These are phyloP conservation scores for Sugiyamaella valdiviana DNA, from an alignment of 805 yeast genomes.

Conservation along the genomic window DNA sequence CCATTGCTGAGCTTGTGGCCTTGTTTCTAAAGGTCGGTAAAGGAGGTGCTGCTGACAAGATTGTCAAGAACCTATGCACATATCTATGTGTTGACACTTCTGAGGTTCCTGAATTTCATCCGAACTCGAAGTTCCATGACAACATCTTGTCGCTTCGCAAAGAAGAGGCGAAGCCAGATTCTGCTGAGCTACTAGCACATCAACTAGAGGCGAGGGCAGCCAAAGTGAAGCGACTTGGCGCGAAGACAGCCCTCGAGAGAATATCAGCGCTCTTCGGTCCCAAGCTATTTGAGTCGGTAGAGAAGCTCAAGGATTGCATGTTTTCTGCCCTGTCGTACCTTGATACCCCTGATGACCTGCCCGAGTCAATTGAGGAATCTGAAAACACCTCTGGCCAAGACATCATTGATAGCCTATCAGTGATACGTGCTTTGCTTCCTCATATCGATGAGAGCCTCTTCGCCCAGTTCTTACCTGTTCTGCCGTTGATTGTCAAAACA, in stretches of 20 bases:
- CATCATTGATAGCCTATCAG: conserved; percentile 80
- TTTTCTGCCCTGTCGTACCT: conserved; percentile 54
- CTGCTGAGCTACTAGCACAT: conserved; percentile 53
- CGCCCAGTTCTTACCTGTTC: conserved; percentile 42
- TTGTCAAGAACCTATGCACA: conserved; percentile 84
- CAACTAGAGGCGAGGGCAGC: conserved; percentile 68
- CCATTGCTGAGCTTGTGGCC: conserved; percentile 60
- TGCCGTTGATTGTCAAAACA: conserved; percentile 47
- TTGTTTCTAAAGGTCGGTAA: conserved; percentile 54
- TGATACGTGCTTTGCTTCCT: conserved; percentile 67
- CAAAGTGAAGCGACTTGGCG: conserved; percentile 77
- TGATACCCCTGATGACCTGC: conserved; percentile 23
- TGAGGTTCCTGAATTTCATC: conserved; percentile 87
- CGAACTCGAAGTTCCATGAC: conserved; percentile 49
- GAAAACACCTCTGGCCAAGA: conserved; percentile 56
- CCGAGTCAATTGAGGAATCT: conserved; percentile 27
- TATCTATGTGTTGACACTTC: conserved; percentile 92
- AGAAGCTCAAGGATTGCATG: conserved; percentile 59
- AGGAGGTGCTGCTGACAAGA: conserved; percentile 75
- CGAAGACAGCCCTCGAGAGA: conserved; percentile 58
- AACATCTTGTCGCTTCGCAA: conserved; percentile 67
- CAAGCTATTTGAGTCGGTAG: conserved; percentile 51
- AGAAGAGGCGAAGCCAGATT: conserved; percentile 63
- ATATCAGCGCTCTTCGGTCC: conserved; percentile 50
- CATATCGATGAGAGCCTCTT: conserved; percentile 47